Evolutionary conservation across 176 grass and related monocot species (phyloP).

Genomic region (Oryza punctata): DNA sequence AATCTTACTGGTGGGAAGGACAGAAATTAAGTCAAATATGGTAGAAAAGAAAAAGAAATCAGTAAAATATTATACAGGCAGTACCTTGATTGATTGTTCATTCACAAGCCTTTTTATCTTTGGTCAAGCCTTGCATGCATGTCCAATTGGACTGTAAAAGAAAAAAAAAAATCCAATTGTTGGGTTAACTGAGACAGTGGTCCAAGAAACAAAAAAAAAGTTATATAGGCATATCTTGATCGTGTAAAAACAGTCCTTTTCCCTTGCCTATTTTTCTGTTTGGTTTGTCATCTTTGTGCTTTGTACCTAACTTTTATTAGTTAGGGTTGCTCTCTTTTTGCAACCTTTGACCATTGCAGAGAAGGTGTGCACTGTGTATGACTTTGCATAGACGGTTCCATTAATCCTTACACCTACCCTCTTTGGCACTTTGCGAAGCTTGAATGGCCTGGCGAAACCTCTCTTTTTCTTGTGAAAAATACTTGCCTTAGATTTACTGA

Average conservation of each 20-base stretch:
- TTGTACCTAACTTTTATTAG: conserved; percentile 35
- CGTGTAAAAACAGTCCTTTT: not conserved
- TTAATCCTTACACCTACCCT: conserved; percentile 20
- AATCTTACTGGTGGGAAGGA: no score
- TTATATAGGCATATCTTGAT: not conserved
- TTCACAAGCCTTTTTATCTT: not conserved
- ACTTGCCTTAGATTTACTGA: not conserved
- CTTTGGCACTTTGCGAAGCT: not conserved
- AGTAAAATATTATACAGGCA: no score
- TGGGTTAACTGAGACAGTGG: conserved; percentile 4
- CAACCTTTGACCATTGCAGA: conserved; percentile 24
- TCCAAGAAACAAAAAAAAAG: not conserved
- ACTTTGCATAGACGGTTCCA: conserved; percentile 20
- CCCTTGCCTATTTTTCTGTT: not conserved
- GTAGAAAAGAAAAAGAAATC: no score
- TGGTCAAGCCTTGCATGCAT: not conserved
- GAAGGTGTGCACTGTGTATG: not conserved
- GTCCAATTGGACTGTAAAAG: not conserved
- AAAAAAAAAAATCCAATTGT: conserved; percentile 18
- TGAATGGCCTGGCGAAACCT: not conserved
- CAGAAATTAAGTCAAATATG: no score
- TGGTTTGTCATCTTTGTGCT: not conserved
- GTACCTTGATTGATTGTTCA: not conserved
- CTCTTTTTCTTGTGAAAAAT: not conserved
- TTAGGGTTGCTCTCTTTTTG: conserved; percentile 9